These are phyloP conservation scores for Aspergillus ibericus DNA, from an alignment of 2,329 filamentous ascomycete species.

Conservation along the genomic window DNA sequence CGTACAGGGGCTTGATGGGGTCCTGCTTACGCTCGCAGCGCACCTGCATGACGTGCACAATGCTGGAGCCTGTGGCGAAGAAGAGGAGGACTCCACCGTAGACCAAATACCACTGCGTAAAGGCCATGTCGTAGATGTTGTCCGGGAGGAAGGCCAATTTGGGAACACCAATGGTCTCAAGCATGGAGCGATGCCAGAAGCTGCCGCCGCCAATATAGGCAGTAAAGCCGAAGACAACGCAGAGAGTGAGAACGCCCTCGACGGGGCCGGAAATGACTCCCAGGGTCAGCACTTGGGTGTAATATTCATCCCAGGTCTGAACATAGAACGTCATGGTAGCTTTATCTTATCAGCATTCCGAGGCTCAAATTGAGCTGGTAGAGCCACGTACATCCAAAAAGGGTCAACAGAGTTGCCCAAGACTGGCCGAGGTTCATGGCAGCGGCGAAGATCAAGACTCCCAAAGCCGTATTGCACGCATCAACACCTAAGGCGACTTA, in stretches of 20 bases:
- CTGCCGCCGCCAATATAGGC: slow-evolving; percentile 82
- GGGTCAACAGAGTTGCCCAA: slow-evolving; percentile 79
- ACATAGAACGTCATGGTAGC: slow-evolving; percentile 95
- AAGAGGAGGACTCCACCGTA: slow-evolving; percentile 80
- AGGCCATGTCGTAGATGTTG: slow-evolving; percentile 74
- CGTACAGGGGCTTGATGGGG: slow-evolving; percentile 67
- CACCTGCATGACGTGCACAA: slow-evolving; percentile 79
- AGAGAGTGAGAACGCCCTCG: slow-evolving; percentile 85
- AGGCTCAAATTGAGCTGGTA: background rate
- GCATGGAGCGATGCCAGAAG: slow-evolving; percentile 87
- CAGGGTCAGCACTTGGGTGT: slow-evolving; percentile 91
- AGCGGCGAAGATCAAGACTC: slow-evolving; percentile 86
- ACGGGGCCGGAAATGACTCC: slow-evolving; percentile 92
- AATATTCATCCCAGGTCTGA: slow-evolving; percentile 99
- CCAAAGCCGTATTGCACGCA: slow-evolving; percentile 92
- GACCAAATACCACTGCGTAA: slow-evolving; percentile 89
- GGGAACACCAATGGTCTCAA: slow-evolving; percentile 69
- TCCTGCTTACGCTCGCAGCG: slow-evolving; percentile 72
- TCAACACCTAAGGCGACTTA: slow-evolving; percentile 63
- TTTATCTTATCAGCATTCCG: slow-evolving; percentile 33
- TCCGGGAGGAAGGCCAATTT: slow-evolving; percentile 64
- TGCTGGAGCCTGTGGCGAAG: slow-evolving; percentile 74
- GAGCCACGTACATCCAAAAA: slow-evolving; percentile 71
- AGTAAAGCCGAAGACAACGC: slow-evolving; percentile 78
- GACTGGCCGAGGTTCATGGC: slow-evolving; percentile 91